Base-by-base conservation (phyloP, 305 asterid species). In the Plantago lanceolata region DNA sequence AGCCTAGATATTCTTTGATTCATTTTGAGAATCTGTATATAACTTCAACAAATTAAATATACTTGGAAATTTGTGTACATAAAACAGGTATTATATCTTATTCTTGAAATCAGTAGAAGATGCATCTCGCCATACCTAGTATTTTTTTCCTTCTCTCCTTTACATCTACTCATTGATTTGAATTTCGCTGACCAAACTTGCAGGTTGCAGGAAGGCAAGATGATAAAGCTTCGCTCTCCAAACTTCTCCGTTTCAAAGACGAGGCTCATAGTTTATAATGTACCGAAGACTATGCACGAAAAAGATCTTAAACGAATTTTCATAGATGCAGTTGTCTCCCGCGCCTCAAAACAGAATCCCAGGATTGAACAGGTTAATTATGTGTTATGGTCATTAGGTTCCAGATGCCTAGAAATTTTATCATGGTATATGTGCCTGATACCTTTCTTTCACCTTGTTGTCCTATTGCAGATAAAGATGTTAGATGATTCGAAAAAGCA, bases 281-380 rank as follows among this genome's bases (percentile, higher is more conserved):
- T 93, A 69, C 99, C 97, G 14, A 90, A 86, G 79, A 77, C 83
- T 8, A 84, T 81, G 97, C 68, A 69, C 37, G 99, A 90, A 50
- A 86, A 73, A 52, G 74, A 74, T 31, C 83, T 87, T 65, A 87
- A 76, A 77, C 75, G 74, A 66, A 73, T 90, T 20, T 90, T 87
- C 66, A 68, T 87, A 8, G 75, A 83, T 63, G 97, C 97, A 44
- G 90, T 93, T 52, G 69, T 68, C 62, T 90, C 99, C 67, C 94
- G 96, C 35, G 99, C 99, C 64, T 84, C 95, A 53, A 90, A 93
- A 87, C 97, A 90, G 70, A 87, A 78, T 17, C 97, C 99, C 47
- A 48, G 75, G 19, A 81, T 93, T 78, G 85, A 70, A 61, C 99
- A 93, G 97, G 99, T 93, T 59, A 28, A 66, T 35, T 65, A n/a